Evolutionary conservation across 2,329 filamentous ascomycete species (phyloP).

Genomic region (Colletotrichum cuscutae): DNA sequence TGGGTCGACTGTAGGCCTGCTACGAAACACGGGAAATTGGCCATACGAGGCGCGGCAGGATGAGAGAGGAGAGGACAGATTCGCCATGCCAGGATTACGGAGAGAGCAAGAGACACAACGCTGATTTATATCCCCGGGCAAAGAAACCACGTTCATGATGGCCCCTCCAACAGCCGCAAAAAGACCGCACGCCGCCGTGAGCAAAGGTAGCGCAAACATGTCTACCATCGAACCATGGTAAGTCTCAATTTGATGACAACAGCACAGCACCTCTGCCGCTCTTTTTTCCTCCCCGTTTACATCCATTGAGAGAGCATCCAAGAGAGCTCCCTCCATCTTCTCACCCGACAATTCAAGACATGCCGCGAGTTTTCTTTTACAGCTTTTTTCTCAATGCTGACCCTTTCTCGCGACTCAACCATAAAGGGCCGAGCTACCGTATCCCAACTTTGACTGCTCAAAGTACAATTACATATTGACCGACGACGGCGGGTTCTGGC

Average conservation of each 20-base stretch:
- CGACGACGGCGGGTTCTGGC: slow-evolving; percentile 36
- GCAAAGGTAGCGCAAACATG: slow-evolving; percentile 9
- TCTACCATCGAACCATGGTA: slow-evolving; percentile 3
- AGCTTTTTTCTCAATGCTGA: background rate
- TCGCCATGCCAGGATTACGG: slow-evolving; percentile 3
- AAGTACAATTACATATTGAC: slow-evolving; percentile 35
- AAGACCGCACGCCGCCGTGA: slow-evolving; percentile 27
- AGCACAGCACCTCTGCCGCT: background rate
- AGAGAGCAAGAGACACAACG: slow-evolving; percentile 13
- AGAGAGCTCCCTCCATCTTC: background rate
- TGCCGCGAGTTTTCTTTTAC: background rate
- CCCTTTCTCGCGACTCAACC: background rate
- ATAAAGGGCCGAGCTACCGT: slow-evolving; percentile 27
- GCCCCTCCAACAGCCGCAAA: slow-evolving; percentile 32
- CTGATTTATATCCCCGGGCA: slow-evolving; percentile 12
- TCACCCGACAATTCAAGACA: too few species aligned
- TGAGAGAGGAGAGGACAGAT: slow-evolving; percentile 23
- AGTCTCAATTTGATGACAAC: background rate
- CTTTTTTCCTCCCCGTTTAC: background rate
- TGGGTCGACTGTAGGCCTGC: background rate
- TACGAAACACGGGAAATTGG: slow-evolving; percentile 9
- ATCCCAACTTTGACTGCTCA: slow-evolving; percentile 35
- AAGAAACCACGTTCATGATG: slow-evolving; percentile 26
- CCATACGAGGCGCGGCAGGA: background rate
- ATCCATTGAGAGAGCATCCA: background rate